A percentile compares a stretch with the other conserved stretches of the same genome.
These are phyloP conservation scores for Aureobasidium musti DNA, from an alignment of 2,329 filamentous ascomycete genomes.

Conservation along the genomic window DNA sequence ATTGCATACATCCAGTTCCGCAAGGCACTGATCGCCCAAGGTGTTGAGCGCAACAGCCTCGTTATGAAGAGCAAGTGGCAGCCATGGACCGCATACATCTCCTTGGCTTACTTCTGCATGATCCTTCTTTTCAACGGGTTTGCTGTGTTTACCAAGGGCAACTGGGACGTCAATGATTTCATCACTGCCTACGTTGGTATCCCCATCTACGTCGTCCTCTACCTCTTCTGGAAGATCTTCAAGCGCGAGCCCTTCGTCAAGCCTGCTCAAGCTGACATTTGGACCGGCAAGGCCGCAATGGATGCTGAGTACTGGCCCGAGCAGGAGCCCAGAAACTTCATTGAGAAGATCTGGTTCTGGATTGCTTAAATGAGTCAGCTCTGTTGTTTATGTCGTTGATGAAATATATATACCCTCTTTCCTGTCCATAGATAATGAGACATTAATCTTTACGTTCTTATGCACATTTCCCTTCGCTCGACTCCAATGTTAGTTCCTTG, in stretches of 20 bases:
- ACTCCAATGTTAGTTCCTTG: neutral
- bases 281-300: constrained; percentile 50
- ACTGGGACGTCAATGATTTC: constrained; percentile 51
- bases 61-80: constrained; percentile 53
- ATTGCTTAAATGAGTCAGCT: constrained; percentile 44
- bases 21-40: constrained; percentile 38
- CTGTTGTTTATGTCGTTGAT: constrained; percentile 8
- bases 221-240: constrained; percentile 63
- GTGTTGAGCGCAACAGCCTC: constrained; percentile 42
- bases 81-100: constrained; percentile 59
- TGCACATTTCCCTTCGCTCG: neutral
- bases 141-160: constrained; percentile 57
- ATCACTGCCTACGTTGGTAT: constrained; percentile 47
- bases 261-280: constrained; percentile 48
- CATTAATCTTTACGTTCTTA: constrained; percentile 12
- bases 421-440: constrained; percentile 8
- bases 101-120: constrained; percentile 61
- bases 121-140: constrained; percentile 67
- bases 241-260: constrained; percentile 60
- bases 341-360: constrained; percentile 55
- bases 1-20: constrained; percentile 40
- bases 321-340: constrained; percentile 45
- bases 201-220: constrained; percentile 50
- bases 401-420: constrained; percentile 19
- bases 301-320: constrained; percentile 52